Evolutionary conservation across 140 eudicot species (phyloP).

Genomic region (Ambrosia hybrid): DNA sequence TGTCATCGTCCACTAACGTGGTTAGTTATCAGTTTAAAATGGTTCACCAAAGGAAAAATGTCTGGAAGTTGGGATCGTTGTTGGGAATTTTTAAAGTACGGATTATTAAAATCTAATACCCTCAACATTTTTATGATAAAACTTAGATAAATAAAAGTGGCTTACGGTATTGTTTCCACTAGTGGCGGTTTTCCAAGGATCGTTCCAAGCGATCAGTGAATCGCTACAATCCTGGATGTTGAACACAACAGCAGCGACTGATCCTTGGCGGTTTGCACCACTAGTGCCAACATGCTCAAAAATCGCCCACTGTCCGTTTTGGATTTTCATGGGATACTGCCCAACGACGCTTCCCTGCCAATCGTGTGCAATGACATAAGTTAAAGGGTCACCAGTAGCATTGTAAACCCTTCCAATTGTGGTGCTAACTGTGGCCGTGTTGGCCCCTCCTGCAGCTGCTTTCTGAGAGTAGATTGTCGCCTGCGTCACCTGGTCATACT

Average conservation of each 20-base stretch:
- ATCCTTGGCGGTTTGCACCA: neutral
- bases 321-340: neutral
- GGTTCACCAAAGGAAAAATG: no score
- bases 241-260: slow-evolving; percentile 14
- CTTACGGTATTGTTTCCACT: neutral
- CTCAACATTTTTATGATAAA: no score
- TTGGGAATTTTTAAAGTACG: no score
- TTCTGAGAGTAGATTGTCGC: neutral
- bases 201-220: slow-evolving; percentile 14
- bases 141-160: no score
- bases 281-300: slow-evolving; percentile 17
- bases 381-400: slow-evolving; percentile 16
- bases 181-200: neutral
- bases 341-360: slow-evolving; percentile 16
- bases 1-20: no score
- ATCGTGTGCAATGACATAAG: neutral
- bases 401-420: slow-evolving; percentile 9
- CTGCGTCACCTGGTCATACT: slow-evolving; percentile 14
- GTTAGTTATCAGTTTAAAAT: no score
- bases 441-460: neutral
- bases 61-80: no score
- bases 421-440: neutral
- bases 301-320: slow-evolving; percentile 21
- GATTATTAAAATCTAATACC: no score
- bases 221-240: neutral